Conservation (phyloP, 352 stramenopile species). For the Chrysophaeum taylorii region DNA sequence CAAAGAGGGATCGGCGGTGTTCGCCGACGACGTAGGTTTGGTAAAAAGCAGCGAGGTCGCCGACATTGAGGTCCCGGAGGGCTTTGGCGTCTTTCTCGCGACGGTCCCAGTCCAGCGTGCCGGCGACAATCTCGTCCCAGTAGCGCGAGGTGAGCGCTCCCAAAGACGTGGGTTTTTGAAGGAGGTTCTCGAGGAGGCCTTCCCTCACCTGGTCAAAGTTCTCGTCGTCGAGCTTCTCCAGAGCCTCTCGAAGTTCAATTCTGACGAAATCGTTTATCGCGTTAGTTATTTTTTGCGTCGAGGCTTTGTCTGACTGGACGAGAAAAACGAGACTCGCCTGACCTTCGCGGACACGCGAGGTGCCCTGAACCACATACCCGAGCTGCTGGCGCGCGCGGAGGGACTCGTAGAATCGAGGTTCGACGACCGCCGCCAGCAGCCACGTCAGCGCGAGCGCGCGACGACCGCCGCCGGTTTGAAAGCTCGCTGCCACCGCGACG, state of each 20-base stretch:
- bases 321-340: not conserved
- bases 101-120: not conserved
- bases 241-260: too few relatives aligned
- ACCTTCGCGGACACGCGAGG: conserved; percentile 1
- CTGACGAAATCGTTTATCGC: too few relatives aligned
- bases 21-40: not conserved
- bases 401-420: conserved; percentile 65
- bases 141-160: not conserved
- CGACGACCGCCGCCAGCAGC: conserved; percentile 32
- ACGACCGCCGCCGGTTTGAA: not conserved
- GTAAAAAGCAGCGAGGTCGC: not conserved
- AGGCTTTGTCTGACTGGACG: conserved; percentile 1
- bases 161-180: not conserved
- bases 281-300: too few relatives aligned
- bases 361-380: conserved; percentile 60
- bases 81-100: not conserved
- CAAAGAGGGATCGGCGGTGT: not conserved
- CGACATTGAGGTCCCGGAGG: not conserved
- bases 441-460: not conserved
- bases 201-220: too few relatives aligned
- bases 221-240: too few relatives aligned
- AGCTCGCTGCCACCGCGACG: not conserved
- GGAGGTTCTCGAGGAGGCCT: not conserved
- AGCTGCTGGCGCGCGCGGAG: conserved; percentile 75
- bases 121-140: not conserved